Base-by-base conservation (phyloP, 192 early-diverging fungal genomes). In the Coemansia sp. region DNA sequence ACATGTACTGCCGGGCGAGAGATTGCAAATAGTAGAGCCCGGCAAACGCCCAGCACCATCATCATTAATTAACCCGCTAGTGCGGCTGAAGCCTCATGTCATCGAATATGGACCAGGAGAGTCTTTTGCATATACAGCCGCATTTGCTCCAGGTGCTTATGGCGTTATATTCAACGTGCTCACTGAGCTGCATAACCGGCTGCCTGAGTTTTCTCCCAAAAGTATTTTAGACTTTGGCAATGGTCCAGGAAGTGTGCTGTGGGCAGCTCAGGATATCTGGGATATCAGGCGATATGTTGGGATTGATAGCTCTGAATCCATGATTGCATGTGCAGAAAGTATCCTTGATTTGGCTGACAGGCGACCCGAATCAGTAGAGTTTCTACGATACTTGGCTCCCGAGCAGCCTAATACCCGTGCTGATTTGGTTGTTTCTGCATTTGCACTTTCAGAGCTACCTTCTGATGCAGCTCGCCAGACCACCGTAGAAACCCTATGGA, bases 201-300 rank as follows among this genome's bases (percentile, higher is more conserved):
- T 91, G 13, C 85, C 87, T 1, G 76, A 72, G 13, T 83, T 91
- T 53, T 36, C 49, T 0, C 91, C 91, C 0, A 61, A 36, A 21
- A 71, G 61, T 6, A 64, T 91, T 11, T 51, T 92, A 52, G 93
- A 94, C 70, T 92, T 92, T 70, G 93, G 88, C 18, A 82, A 81
- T 0, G 93, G 93, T 5, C 88, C 93, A 2, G 93, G 86, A n/a
- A 86, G 88, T 5, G 89, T 79, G 6, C 75, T 92, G 18, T 94
- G 91, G 88, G 90, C 87, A 7, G 70, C 81, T 11, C 78, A 84
- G 43, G 77, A 86, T 15, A 63, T 81, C 7, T 92, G 83, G 76
- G 38, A 59, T 2, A 18, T 90, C 1, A 38, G 82, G 6, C 53
- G 44, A 16, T 86, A 71, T 40, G 70, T 77, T 6, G 90, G 87